Evolutionary conservation across 768 basidiomycete genomes (phyloP), one percentile per base, ranked within the genome.

Genomic region (Termitomyces sp.): DNA sequence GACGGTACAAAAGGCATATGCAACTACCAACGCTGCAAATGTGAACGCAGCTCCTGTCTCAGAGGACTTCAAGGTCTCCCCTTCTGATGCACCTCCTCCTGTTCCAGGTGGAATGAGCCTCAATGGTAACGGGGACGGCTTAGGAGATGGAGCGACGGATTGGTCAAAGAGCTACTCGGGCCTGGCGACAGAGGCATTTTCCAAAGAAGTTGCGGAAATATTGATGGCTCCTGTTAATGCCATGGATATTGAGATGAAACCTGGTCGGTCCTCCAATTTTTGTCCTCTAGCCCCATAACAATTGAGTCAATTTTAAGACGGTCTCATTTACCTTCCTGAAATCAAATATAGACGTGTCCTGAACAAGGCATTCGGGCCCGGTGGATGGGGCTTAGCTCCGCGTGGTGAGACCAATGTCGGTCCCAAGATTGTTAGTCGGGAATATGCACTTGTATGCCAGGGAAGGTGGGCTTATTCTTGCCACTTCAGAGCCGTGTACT

Each of bases 341-440:
- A 98, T 98, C 65, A 96, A 97, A 68, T 98, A 98, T 66, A 82
- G 96, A 17, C 83, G 96, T 23, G 85, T 92, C 34, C 72, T 98
- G 46, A 98, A 98, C 75, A 85, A 80, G 63, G 94, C 96, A 0
- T 98, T 98, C 64, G 94, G 96, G 11, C 96, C 96, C 19, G 96
- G 96, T 7, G 94, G 88, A 5, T 98, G 96, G 96, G 96, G 96
- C 11, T 81, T 98, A 44, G 96, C 95, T 12, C 96, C 96, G 2
- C 81, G 96, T 14, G 86, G 89, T 44, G 92, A 96, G 71, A 94
- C 92, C 6, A 90, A 94, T 62, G 91, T 98, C 9, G 84, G 89
- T 0, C 87, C 89, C 2, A 89, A 83, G 68, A 78, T 95, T 50
- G 94, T 98, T 40, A 93, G 90, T 64, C 75, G 96, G 51, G 96